A percentile compares a stretch with the other conserved stretches of the same genome.
These are phyloP conservation scores for Diaporthe humulicola DNA, from an alignment of 2,329 filamentous ascomycete genomes.

Conservation along the genomic window DNA sequence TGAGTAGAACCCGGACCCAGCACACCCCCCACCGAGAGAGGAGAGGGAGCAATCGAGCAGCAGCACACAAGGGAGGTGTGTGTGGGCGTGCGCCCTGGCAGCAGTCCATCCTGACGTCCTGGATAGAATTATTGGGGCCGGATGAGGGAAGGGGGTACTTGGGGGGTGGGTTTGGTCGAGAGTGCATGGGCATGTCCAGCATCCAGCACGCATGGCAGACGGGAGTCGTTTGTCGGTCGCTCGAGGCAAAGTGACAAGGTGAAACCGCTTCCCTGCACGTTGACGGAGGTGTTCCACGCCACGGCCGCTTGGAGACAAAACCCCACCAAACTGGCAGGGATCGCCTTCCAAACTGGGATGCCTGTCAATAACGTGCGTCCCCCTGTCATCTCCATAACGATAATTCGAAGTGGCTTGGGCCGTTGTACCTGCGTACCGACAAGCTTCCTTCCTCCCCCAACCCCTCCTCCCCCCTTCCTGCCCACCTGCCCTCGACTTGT, in stretches of 20 bases:
- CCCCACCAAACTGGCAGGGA: conserved; percentile 24
- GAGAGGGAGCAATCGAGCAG: conserved; percentile 9
- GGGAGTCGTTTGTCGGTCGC: not conserved
- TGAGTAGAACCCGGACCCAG: not conserved
- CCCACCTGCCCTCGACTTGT: not conserved
- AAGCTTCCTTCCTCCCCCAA: not conserved
- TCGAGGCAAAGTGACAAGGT: conserved; percentile 26
- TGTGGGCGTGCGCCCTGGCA: not conserved
- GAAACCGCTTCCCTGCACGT: conserved; percentile 33
- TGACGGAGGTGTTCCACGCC: conserved; percentile 26
- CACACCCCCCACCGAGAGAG: not conserved
- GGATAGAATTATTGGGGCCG: conserved; percentile 8
- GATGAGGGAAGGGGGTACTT: not conserved
- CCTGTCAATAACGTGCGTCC: conserved; percentile 21
- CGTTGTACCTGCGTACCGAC: not conserved
- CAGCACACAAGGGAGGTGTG: not conserved
- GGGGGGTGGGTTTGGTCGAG: not conserved
- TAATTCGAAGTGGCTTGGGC: not conserved
- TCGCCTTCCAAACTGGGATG: conserved; percentile 23
- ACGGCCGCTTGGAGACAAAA: conserved; percentile 22
- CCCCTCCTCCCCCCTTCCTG: not conserved
- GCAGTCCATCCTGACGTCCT: not conserved
- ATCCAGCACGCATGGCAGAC: not conserved
- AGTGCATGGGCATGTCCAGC: not conserved
- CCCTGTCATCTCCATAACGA: conserved; percentile 19